A percentile compares a stretch with the other conserved stretches of the same genome.
phyloP scores from a whole-genome alignment of 108 stramenopile species.

The Chaetoceros tenuissimus region DNA sequence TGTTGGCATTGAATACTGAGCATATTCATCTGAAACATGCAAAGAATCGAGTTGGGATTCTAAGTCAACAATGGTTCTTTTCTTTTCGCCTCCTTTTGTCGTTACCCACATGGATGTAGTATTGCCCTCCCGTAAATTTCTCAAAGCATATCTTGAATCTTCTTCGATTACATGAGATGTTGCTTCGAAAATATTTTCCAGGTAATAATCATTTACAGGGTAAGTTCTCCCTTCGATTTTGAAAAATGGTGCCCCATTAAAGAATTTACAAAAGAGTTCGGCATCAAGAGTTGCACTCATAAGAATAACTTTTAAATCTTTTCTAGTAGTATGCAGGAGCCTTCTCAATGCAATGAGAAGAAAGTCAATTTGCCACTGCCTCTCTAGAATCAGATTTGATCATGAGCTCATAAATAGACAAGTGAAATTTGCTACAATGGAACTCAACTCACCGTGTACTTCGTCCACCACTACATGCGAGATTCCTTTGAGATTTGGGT shows the following conservation, averaged over 20 bases:
- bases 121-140: constrained; percentile 15
- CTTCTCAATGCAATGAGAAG: constrained; percentile 75
- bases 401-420: too few species aligned
- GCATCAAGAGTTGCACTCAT: constrained; percentile 92
- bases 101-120: constrained; percentile 46
- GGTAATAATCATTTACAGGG: constrained; percentile 54
- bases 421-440: too few species aligned
- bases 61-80: constrained; percentile 47
- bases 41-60: constrained; percentile 6
- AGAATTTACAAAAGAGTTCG: constrained; percentile 63
- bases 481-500: constrained; percentile 59
- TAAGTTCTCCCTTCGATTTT: constrained; percentile 78
- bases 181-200: constrained; percentile 84
- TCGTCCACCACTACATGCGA: constrained; percentile 95
- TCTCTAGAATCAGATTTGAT: too few species aligned
- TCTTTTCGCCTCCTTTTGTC: constrained; percentile 50
- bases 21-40: constrained; percentile 41
- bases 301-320: constrained; percentile 64
- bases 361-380: constrained; percentile 80
- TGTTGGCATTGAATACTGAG: constrained; percentile 57
- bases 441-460: too few species aligned
- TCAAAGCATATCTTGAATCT: constrained; percentile 53
- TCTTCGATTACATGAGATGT: constrained; percentile 76
- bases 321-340: constrained; percentile 45
- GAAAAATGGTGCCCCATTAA: constrained; percentile 60